Percentiles rank a stretch among this genome's conserved stretches.
phyloP scores from a whole-genome alignment of 2,329 filamentous ascomycete genomes.

The Aspergillus calidoustus region DNA sequence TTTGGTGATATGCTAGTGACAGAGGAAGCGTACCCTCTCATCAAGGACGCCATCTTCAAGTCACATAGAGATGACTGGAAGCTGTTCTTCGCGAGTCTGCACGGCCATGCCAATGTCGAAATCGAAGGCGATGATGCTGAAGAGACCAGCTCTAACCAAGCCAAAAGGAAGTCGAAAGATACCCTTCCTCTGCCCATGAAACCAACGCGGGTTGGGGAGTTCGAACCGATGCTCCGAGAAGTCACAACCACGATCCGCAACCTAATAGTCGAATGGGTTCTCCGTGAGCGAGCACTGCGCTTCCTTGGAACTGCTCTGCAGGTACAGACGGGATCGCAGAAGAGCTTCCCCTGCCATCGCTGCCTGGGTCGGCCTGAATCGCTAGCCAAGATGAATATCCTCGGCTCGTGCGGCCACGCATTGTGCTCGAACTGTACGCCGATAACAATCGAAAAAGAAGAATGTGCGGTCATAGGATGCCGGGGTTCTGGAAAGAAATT shows the following conservation, averaged over 20 bases:
- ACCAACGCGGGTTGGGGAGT: slow-evolving; percentile 22
- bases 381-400: slow-evolving; percentile 43
- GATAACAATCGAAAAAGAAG: slow-evolving; percentile 28
- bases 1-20: slow-evolving; percentile 37
- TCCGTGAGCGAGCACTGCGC: slow-evolving; percentile 29
- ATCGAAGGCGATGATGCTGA: not conserved
- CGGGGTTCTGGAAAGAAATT: slow-evolving; percentile 41
- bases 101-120: not conserved
- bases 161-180: not conserved
- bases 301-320: slow-evolving; percentile 28
- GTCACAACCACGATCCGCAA: slow-evolving; percentile 25
- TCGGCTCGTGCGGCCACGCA: slow-evolving; percentile 57
- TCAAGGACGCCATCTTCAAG: slow-evolving; percentile 25
- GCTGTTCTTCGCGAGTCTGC: slow-evolving; percentile 29
- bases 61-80: slow-evolving; percentile 35
- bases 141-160: not conserved
- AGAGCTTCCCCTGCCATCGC: slow-evolving; percentile 33
- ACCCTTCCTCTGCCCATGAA: slow-evolving; percentile 11
- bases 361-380: slow-evolving; percentile 36
- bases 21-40: slow-evolving; percentile 23
- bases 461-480: slow-evolving; percentile 50
- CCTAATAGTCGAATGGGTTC: slow-evolving; percentile 29
- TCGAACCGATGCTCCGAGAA: slow-evolving; percentile 26
- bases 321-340: slow-evolving; percentile 22
- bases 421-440: slow-evolving; percentile 51